Evolutionary conservation across 768 basidiomycete genomes (phyloP), one percentile per base, ranked within the genome.

Genomic region (Xanthoconium stramineum): DNA sequence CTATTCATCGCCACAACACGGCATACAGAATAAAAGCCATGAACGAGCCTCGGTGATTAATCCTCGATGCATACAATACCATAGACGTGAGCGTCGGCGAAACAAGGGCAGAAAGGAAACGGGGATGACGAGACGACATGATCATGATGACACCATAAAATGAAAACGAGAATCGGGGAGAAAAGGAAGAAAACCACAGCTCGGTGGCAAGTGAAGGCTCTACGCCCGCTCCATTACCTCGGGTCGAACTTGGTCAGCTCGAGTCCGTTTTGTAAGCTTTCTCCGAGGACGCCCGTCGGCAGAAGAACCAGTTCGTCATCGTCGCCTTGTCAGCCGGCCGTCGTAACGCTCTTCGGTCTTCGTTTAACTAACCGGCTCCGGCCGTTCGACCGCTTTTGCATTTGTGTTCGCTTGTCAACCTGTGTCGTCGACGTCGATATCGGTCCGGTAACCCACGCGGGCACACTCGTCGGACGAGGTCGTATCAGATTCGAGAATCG

Each of bases 1-100:
- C 33, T 35, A 5, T 32, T 46, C 29, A 46, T 59, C 43, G 49
- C 30, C 49, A 32, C 29, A 24, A 24, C 24, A 2, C 12, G 36
- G 44, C 42, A 38, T 64, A 40, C 44, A 52, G 53, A 45, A 59
- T 55, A 14, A 62, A 40, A 0, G 30, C 36, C 36, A 20, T 36
- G 15, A 38, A 15, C 33, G 24, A 44, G 14, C 8, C n/a, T 44
- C 56, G 63, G 64, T 65, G 56, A 65, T 62, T 63, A 62, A 61
- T 52, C 46, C 38, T 46, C 43, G 48, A 50, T 52, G 53, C 36
- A 55, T 43, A 40, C 11, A 15, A 46, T 59, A 43, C 19, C 44
- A 38, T 50, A 38, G n/a, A 14, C 32, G 13, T 38, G 13, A 10
- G 42, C 39, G 17, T n/a, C 1, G 14, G 20, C 24, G 19, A 20